Evolutionary conservation across 345 rosid species (phyloP).

Genomic region (Hirschfeldia incana): DNA sequence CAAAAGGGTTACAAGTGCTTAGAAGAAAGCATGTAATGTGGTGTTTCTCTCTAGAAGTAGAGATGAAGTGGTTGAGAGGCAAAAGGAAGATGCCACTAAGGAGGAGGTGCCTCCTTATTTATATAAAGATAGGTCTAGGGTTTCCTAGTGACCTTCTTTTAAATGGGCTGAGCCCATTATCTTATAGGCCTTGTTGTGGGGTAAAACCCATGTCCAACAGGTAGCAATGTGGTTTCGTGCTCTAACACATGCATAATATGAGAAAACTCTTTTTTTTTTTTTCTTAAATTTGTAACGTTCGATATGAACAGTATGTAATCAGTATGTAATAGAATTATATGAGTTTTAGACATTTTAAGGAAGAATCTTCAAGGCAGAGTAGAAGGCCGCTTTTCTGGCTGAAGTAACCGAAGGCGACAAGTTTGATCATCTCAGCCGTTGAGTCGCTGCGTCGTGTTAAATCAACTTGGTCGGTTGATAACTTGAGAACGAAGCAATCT

Average conservation of each 20-base stretch:
- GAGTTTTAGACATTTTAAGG: slow-evolving; percentile 4
- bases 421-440: slow-evolving; percentile 94
- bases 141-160: too few species aligned
- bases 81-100: too few species aligned
- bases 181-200: too few species aligned
- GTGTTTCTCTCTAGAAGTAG: too few species aligned
- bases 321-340: not conserved
- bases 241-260: not conserved
- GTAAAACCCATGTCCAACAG: too few species aligned
- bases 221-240: not conserved
- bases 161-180: too few species aligned
- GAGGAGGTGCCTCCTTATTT: too few species aligned
- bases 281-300: not conserved
- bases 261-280: not conserved
- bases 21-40: too few species aligned
- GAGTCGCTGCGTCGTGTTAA: slow-evolving; percentile 72
- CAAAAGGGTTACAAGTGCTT: too few species aligned
- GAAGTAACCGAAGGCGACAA: slow-evolving; percentile 79
- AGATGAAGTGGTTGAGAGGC: too few species aligned
- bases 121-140: too few species aligned
- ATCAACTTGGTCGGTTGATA: slow-evolving; percentile 76
- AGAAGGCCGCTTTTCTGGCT: slow-evolving; percentile 89
- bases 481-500: slow-evolving; percentile 80
- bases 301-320: not conserved
- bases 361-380: slow-evolving; percentile 40